phyloP scores from a whole-genome alignment of 1,284 basidiomycete genomes.

The Anthracocystis panici-leucophaei region DNA sequence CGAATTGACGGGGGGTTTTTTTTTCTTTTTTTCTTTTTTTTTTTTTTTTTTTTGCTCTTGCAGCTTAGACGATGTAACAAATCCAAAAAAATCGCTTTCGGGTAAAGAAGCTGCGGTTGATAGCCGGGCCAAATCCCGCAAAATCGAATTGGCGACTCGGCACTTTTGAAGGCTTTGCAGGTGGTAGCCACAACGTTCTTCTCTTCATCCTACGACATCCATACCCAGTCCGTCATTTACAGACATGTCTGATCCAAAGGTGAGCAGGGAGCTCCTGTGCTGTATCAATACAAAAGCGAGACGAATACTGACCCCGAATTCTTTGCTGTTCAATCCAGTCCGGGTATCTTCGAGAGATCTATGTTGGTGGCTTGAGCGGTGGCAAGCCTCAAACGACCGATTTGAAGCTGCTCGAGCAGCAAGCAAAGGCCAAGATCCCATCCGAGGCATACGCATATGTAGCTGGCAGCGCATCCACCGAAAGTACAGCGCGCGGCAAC shows the following conservation, averaged over 20 bases:
- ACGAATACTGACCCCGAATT: not conserved
- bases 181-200: not conserved
- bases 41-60: too few relatives aligned
- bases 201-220: not conserved
- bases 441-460: constrained; percentile 60
- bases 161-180: not conserved
- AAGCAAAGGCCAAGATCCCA: constrained; percentile 45
- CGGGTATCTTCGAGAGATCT: constrained; percentile 57
- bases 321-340: constrained; percentile 14
- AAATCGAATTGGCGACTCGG: not conserved
- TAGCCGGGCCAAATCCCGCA: not conserved
- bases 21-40: too few relatives aligned
- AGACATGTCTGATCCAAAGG: constrained; percentile 43
- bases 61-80: constrained; percentile 4
- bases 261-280: not conserved
- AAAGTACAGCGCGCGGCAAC: constrained; percentile 51
- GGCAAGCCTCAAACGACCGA: constrained; percentile 45
- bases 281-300: not conserved
- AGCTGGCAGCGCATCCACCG: constrained; percentile 57
- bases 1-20: not conserved
- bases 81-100: not conserved
- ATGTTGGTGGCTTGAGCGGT: constrained; percentile 49
- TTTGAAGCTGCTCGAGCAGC: constrained; percentile 43
- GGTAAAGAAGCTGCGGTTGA: not conserved
- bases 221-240: not conserved